These are phyloP conservation scores for Ogataea corticis DNA, from an alignment of 805 yeast species.

Conservation along the genomic window DNA sequence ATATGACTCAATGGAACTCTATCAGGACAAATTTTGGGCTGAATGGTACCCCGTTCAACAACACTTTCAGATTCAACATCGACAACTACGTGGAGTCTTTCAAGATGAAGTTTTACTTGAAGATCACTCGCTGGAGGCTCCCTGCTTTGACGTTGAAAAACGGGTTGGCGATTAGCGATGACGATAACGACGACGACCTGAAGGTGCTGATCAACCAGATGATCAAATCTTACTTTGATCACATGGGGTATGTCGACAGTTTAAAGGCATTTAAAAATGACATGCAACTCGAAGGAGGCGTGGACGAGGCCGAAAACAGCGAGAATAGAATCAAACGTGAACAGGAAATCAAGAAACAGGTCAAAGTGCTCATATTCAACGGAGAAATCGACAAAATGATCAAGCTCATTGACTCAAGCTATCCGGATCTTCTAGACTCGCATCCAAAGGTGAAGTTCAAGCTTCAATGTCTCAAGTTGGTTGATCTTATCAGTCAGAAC, in stretches of 20 bases:
- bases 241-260: constrained; percentile 57
- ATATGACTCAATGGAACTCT: constrained; percentile 43
- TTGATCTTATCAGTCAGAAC: constrained; percentile 35
- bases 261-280: constrained; percentile 54
- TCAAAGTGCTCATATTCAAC: constrained; percentile 41
- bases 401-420: constrained; percentile 37
- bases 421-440: constrained; percentile 39
- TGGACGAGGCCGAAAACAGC: constrained; percentile 29
- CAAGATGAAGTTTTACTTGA: constrained; percentile 32
- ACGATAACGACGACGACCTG: constrained; percentile 22
- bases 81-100: constrained; percentile 43
- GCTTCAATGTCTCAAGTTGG: constrained; percentile 44
- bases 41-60: constrained; percentile 24
- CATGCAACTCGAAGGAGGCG: constrained; percentile 33
- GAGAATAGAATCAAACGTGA: constrained; percentile 35
- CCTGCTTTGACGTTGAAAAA: constrained; percentile 12
- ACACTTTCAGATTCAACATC: constrained; percentile 49
- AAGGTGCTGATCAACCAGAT: constrained; percentile 21
- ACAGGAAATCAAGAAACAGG: constrained; percentile 37
- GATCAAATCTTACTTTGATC: constrained; percentile 51
- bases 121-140: constrained; percentile 18
- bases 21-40: constrained; percentile 58
- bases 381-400: constrained; percentile 48
- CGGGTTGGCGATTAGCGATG: constrained; percentile 14
- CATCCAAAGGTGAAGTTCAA: constrained; percentile 40